phyloP scores from a whole-genome alignment of 1,139 yeast species.

The Suhomyces chickasaworum region DNA sequence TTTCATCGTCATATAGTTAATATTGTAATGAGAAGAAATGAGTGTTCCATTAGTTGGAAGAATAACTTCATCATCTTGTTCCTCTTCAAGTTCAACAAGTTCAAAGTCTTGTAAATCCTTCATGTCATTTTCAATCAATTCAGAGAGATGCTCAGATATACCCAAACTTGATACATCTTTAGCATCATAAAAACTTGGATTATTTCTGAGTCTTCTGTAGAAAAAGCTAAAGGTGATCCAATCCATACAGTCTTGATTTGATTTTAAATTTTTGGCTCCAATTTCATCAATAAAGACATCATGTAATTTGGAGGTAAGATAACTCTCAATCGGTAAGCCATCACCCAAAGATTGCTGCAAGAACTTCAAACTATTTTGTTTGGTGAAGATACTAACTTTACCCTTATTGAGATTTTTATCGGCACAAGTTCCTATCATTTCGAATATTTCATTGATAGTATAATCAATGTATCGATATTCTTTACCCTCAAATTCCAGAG shows the following conservation, averaged over 20 bases:
- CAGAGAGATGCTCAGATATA: slow-evolving; percentile 79
- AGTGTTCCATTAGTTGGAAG: slow-evolving; percentile 68
- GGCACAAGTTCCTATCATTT: slow-evolving; percentile 70
- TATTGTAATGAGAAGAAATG: slow-evolving; percentile 72
- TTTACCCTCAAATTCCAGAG: slow-evolving; percentile 70
- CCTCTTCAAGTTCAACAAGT: slow-evolving; percentile 54
- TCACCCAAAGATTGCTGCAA: slow-evolving; percentile 72
- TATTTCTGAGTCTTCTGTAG: slow-evolving; percentile 74
- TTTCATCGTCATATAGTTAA: slow-evolving; percentile 68
- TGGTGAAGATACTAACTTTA: slow-evolving; percentile 59
- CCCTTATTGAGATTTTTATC: slow-evolving; percentile 25
- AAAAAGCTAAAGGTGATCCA: slow-evolving; percentile 86
- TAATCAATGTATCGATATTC: slow-evolving; percentile 75
- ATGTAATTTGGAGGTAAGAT: slow-evolving; percentile 54
- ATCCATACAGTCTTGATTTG: slow-evolving; percentile 85
- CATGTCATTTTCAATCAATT: slow-evolving; percentile 73
- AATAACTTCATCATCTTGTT: slow-evolving; percentile 48
- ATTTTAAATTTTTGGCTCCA: slow-evolving; percentile 60
- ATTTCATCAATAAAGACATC: slow-evolving; percentile 76
- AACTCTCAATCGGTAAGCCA: slow-evolving; percentile 85
- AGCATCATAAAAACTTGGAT: slow-evolving; percentile 88
- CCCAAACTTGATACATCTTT: slow-evolving; percentile 65
- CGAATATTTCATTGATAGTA: slow-evolving; percentile 62
- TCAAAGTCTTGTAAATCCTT: slow-evolving; percentile 63
- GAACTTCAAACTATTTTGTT: slow-evolving; percentile 56